phyloP scores from a whole-genome alignment of 805 yeast genomes.

The Lachancea meyersii region DNA sequence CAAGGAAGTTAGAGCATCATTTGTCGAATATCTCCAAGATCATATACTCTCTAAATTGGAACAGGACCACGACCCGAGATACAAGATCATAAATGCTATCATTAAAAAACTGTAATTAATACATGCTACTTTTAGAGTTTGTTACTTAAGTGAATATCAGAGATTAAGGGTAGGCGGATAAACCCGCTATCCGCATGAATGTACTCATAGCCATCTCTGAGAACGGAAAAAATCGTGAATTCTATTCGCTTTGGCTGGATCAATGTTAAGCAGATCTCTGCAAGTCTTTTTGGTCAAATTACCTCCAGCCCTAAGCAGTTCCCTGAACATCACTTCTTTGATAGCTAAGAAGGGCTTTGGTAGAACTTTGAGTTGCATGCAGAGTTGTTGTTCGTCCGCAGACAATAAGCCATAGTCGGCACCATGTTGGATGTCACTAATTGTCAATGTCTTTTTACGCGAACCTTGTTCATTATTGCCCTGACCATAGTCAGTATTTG shows the following conservation, averaged over 20 bases:
- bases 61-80: constrained; percentile 26
- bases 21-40: constrained; percentile 31
- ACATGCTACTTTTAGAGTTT: background rate
- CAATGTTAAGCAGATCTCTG: constrained; percentile 77
- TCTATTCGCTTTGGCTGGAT: constrained; percentile 76
- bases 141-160: background rate
- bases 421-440: constrained; percentile 67
- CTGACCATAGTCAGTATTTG: constrained; percentile 24
- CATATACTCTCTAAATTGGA: constrained; percentile 29
- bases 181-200: background rate
- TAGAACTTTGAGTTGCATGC: constrained; percentile 72
- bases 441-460: constrained; percentile 41
- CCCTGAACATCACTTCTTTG: constrained; percentile 83
- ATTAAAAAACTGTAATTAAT: constrained; percentile 26
- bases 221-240: constrained; percentile 89
- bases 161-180: background rate
- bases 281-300: constrained; percentile 74
- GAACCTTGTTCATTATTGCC: constrained; percentile 24
- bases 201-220: constrained; percentile 69
- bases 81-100: constrained; percentile 28
- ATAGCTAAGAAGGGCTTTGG: constrained; percentile 95
- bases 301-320: constrained; percentile 81
- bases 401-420: constrained; percentile 78
- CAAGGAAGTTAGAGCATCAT: constrained; percentile 33
- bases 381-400: constrained; percentile 80